phyloP scores from a whole-genome alignment of 1,284 basidiomycete species.

The Leccinum fallax region DNA sequence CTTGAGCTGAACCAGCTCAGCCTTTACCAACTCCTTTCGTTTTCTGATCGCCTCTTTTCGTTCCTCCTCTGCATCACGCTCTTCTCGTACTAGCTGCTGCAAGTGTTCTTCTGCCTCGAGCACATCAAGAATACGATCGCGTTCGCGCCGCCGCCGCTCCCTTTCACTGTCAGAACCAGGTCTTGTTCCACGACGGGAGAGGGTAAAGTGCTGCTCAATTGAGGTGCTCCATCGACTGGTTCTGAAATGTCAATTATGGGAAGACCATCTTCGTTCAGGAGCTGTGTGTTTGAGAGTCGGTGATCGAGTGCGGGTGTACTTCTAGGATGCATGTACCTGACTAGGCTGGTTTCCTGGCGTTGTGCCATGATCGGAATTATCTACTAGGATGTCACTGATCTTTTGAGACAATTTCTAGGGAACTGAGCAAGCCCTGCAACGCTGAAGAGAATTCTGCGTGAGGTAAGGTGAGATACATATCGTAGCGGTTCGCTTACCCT shows the following conservation, averaged over 20 bases:
- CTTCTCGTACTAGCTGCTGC: slow-evolving; percentile 42
- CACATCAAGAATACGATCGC: slow-evolving; percentile 63
- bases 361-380: slow-evolving; percentile 39
- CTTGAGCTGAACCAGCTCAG: slow-evolving; percentile 54
- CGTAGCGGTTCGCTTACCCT: slow-evolving; percentile 25
- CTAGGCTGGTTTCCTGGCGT: slow-evolving; percentile 53
- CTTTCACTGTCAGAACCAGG: slow-evolving; percentile 44
- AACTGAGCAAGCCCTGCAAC: slow-evolving; percentile 53
- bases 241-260: slow-evolving; percentile 80
- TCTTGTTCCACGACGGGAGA: slow-evolving; percentile 38
- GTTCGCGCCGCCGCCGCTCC: slow-evolving; percentile 54
- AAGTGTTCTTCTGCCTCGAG: slow-evolving; percentile 69
- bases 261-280: slow-evolving; percentile 74
- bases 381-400: slow-evolving; percentile 61
- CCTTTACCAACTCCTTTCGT: slow-evolving; percentile 51
- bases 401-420: slow-evolving; percentile 61
- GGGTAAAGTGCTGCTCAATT: slow-evolving; percentile 24
- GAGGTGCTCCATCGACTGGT: slow-evolving; percentile 38
- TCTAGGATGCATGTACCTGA: slow-evolving; percentile 52
- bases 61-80: slow-evolving; percentile 44
- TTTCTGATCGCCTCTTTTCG: slow-evolving; percentile 49
- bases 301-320: slow-evolving; percentile 18
- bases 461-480: slow-evolving; percentile 6
- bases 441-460: slow-evolving; percentile 37
- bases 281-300: slow-evolving; percentile 40